Evolutionary conservation across 164 flowering plant species (phyloP).

Genomic region (Tinospora cordifolia): DNA sequence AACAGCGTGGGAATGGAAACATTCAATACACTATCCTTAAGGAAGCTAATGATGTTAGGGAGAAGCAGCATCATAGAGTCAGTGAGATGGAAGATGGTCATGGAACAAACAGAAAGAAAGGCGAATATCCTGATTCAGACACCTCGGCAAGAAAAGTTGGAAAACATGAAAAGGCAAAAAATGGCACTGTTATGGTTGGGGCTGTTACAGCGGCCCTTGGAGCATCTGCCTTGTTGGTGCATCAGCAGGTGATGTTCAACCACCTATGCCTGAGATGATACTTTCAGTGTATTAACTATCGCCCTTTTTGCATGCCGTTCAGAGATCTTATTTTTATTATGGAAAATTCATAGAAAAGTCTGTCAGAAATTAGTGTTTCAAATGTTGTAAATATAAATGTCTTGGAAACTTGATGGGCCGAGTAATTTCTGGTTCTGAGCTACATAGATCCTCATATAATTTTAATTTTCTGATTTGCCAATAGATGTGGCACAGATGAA

Average conservation of each 20-base stretch:
- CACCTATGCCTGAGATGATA: neutral
- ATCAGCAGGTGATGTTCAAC: slow-evolving; percentile 42
- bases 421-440: neutral
- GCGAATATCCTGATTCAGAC: slow-evolving; percentile 14
- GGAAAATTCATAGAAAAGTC: neutral
- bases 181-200: slow-evolving; percentile 56
- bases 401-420: neutral
- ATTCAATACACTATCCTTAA: slow-evolving; percentile 9
- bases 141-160: slow-evolving; percentile 12
- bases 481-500: neutral
- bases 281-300: neutral
- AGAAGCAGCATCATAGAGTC: slow-evolving; percentile 14
- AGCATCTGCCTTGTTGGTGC: slow-evolving; percentile 68
- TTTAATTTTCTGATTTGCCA: neutral
- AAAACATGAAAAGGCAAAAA: slow-evolving; percentile 17
- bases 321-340: neutral
- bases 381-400: neutral
- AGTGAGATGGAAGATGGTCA: slow-evolving; percentile 17
- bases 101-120: slow-evolving; percentile 9
- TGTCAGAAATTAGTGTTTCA: neutral
- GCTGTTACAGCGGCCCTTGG: slow-evolving; percentile 95
- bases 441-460: neutral
- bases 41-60: slow-evolving; percentile 12
- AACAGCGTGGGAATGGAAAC: slow-evolving; percentile 18
- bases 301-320: neutral